Base-by-base conservation (phyloP, 495 filamentous ascomycete species). In the Arthonia radiata region DNA sequence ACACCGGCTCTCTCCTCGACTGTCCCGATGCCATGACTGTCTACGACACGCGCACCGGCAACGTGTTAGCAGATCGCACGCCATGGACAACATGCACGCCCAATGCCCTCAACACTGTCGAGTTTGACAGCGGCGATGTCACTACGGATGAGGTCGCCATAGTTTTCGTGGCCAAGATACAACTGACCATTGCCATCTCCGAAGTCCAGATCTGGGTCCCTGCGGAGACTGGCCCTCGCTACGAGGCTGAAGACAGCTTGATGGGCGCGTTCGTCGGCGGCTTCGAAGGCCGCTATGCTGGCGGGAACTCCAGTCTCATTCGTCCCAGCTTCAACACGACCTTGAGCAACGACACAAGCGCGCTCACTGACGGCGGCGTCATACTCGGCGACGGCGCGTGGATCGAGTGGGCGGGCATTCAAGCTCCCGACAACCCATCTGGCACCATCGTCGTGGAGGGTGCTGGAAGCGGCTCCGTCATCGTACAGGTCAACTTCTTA, bases 51-150 rank as follows among this genome's bases (percentile, higher is more conserved):
- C n/a, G n/a, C n/a, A 23, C 13, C 11, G 47, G 47, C 13, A 28
- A 40, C 11, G 28, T 49, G n/a, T 28, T 41, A 13, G 32, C 35
- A 4, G 23, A 42, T 13, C 26, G 30, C 18, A 32, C 37, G 15
- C 36, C 36, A 15, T 42, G 34, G 17, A 34, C 37, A 1, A 38
- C 26, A 5, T 41, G 49, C 14, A 24, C 51, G 21, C 31, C 41
- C 2, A 56, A 56, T 30, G 50, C 49, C 18, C 33, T 39, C 5
- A 56, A 56, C 30, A 44, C 47, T 5, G 28, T 56, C 17, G 34
- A 23, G 16, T 54, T 55, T 22, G 36, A 31, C 4, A 13, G n/a
- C n/a, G n/a, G n/a, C n/a, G n/a, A n/a, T n/a, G n/a, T n/a, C n/a
- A n/a, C n/a, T n/a, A n/a, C n/a, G n/a, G n/a, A n/a, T n/a, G n/a